Evolutionary conservation across 2,329 filamentous ascomycete genomes (phyloP).

Genomic region (Leptographium flavum): DNA sequence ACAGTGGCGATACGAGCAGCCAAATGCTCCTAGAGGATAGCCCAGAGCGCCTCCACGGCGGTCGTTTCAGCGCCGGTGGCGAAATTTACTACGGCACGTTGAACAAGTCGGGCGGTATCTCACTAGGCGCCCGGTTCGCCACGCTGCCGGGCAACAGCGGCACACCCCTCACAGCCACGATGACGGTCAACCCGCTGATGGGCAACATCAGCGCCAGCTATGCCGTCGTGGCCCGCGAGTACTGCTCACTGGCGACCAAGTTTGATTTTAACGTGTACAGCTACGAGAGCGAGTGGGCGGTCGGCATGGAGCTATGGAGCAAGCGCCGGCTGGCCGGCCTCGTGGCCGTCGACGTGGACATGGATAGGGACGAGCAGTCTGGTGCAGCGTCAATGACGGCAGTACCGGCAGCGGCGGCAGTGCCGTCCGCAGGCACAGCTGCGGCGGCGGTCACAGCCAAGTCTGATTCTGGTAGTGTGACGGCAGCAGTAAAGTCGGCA

Average conservation of each 20-base stretch:
- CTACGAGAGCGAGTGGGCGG: constrained; percentile 86
- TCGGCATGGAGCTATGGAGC: constrained; percentile 89
- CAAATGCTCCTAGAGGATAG: no score
- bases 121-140: constrained; percentile 75
- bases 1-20: constrained; percentile 5
- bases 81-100: constrained; percentile 92
- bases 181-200: constrained; percentile 89
- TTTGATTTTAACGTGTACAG: constrained; percentile 98
- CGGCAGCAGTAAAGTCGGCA: no score
- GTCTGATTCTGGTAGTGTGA: no score
- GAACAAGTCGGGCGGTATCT: constrained; percentile 88
- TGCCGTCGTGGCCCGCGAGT: constrained; percentile 70
- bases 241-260: constrained; percentile 73
- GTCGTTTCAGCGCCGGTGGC: constrained; percentile 73
- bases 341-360: constrained; percentile 18
- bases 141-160: constrained; percentile 69
- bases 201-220: constrained; percentile 87
- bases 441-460: background rate
- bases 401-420: constrained; percentile 5
- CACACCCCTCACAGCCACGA: constrained; percentile 82
- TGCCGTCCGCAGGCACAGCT: background rate
- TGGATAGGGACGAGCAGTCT: background rate
- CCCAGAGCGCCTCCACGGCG: constrained; percentile 45
- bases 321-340: constrained; percentile 32
- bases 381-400: no score